These are phyloP conservation scores for Trichoderma aggressivum DNA, from an alignment of 2,329 filamentous ascomycete genomes.

Conservation along the genomic window DNA sequence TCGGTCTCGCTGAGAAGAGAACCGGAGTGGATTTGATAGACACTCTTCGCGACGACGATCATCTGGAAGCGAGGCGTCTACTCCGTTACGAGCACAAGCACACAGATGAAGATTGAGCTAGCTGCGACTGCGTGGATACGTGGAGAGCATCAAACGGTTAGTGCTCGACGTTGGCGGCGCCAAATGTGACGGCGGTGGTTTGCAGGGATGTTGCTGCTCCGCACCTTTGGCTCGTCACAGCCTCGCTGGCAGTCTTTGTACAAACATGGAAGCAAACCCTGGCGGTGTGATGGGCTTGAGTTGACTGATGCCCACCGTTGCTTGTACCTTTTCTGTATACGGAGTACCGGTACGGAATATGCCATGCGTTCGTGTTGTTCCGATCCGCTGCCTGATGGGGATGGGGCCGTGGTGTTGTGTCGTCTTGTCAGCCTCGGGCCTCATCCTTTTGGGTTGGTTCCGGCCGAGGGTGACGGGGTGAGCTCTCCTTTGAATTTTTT, in stretches of 20 bases:
- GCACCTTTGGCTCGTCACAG: constrained; percentile 1
- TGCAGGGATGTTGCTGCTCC: not conserved
- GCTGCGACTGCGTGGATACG: not conserved
- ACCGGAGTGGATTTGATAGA: not conserved
- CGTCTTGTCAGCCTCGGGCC: not conserved
- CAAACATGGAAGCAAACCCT: not conserved
- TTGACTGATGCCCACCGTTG: not conserved
- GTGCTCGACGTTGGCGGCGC: not conserved
- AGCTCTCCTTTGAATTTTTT: not conserved
- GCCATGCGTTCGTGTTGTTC: not conserved
- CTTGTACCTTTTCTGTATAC: not conserved
- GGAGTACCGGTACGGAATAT: not conserved
- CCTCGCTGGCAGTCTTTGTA: not conserved
- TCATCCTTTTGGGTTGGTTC: not conserved
- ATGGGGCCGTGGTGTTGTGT: not conserved
- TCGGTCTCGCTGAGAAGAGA: not conserved
- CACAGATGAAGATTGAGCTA: not conserved
- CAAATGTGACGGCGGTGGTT: constrained; percentile 8
- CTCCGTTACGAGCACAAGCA: not conserved
- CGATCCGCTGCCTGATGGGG: not conserved
- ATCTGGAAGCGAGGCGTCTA: not conserved
- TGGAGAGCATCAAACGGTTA: not conserved
- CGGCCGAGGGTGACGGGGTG: not conserved
- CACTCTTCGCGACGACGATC: not conserved
- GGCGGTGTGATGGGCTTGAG: not conserved